Evolutionary conservation across 257 asterid genomes (phyloP).

Genomic region (Asclepias syriaca): DNA sequence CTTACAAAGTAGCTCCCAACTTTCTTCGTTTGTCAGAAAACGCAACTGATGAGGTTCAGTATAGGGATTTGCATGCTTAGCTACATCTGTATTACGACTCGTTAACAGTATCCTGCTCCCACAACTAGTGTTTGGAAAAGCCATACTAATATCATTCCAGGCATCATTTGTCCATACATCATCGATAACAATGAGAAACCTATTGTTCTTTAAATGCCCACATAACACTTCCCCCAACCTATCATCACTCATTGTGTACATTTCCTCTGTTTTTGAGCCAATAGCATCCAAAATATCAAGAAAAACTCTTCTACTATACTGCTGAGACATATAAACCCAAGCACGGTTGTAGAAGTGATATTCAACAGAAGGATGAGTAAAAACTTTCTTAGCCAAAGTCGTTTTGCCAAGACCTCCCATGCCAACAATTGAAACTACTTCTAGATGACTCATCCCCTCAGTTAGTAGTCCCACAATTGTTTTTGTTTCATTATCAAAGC

Average conservation of each 20-base stretch:
- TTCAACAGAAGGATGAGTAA: slow-evolving; percentile 10
- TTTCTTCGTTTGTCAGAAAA: background rate
- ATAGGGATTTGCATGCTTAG: slow-evolving; percentile 1
- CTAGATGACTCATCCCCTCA: slow-evolving; percentile 5
- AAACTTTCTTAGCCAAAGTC: slow-evolving; percentile 25
- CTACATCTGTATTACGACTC: slow-evolving; percentile 13
- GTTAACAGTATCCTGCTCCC: slow-evolving; percentile 22
- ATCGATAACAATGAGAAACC: slow-evolving; percentile 18
- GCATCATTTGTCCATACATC: slow-evolving; percentile 14
- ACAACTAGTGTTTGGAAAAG: slow-evolving; percentile 10
- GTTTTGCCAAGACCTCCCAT: slow-evolving; percentile 31
- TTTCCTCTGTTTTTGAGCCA: background rate
- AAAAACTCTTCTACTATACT: slow-evolving; percentile 14
- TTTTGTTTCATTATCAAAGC: slow-evolving; percentile 18
- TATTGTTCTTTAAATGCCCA: background rate
- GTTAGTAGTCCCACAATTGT: slow-evolving; percentile 9
- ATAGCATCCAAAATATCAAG: slow-evolving; percentile 7
- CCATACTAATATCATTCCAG: slow-evolving; percentile 12
- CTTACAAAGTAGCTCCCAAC: slow-evolving; percentile 14
- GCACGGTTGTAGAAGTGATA: slow-evolving; percentile 22
- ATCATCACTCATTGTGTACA: background rate
- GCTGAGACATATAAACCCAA: slow-evolving; percentile 25
- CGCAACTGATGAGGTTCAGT: slow-evolving; percentile 1
- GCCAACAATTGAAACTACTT: slow-evolving; percentile 20
- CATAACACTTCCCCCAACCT: background rate